A percentile compares a stretch with the other conserved stretches of the same genome.
These are phyloP conservation scores for Circinella umbellata DNA, from an alignment of 371 early-diverging fungal species.

Conservation along the genomic window DNA sequence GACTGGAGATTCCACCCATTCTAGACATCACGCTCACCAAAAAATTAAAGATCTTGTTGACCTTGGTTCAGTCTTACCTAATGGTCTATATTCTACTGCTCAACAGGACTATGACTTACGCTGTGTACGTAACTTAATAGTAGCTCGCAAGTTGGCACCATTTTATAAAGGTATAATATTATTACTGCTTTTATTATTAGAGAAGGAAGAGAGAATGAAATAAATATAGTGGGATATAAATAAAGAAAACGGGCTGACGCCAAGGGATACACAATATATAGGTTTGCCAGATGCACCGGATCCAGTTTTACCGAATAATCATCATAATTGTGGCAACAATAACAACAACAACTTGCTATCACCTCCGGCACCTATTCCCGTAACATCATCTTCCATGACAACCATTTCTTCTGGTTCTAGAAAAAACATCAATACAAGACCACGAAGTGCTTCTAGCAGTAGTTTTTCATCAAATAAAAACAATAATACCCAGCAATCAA, in stretches of 20 bases:
- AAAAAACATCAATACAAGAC: conserved; percentile 20
- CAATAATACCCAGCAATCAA: background rate
- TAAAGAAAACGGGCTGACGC: background rate
- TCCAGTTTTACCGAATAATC: conserved; percentile 24
- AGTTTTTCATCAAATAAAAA: conserved; percentile 1
- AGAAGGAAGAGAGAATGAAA: background rate
- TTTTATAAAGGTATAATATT: conserved; percentile 77
- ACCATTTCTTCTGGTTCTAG: conserved; percentile 7
- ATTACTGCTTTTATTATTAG: conserved; percentile 15
- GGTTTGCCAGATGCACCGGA: conserved; percentile 50
- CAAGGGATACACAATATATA: background rate
- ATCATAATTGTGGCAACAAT: conserved; percentile 26
- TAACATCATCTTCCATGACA: conserved; percentile 8
- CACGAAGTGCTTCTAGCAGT: conserved; percentile 41
- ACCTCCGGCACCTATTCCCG: conserved; percentile 3
- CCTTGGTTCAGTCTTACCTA: conserved; percentile 69
- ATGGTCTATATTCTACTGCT: conserved; percentile 73
- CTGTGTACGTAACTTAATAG: conserved; percentile 77
- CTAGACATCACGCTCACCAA: conserved; percentile 25
- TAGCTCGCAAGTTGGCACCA: conserved; percentile 79
- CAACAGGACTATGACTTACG: conserved; percentile 81
- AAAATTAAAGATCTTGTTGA: conserved; percentile 69
- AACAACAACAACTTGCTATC: background rate
- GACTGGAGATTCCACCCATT: conserved; percentile 5
- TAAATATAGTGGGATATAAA: background rate